phyloP scores from a whole-genome alignment of 768 basidiomycete species.

The Megacollybia marginata region DNA sequence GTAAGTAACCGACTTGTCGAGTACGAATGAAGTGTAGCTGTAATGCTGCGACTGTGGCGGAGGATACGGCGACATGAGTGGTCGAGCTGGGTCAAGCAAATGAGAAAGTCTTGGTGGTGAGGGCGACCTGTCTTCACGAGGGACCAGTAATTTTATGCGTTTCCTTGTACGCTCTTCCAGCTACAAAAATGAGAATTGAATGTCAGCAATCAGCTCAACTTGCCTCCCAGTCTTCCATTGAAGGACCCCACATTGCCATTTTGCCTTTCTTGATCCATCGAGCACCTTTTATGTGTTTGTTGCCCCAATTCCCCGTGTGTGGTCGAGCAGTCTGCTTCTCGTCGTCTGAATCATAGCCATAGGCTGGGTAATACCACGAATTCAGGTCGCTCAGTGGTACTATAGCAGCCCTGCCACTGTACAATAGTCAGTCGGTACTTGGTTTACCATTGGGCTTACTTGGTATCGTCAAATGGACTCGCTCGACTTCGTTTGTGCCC shows the following conservation, averaged over 20 bases:
- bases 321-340: slow-evolving; percentile 38
- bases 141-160: slow-evolving; percentile 63
- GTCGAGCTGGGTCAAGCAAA: slow-evolving; percentile 68
- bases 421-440: slow-evolving; percentile 16
- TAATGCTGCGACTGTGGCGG: slow-evolving; percentile 60
- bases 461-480: not conserved
- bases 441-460: slow-evolving; percentile 6
- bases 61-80: slow-evolving; percentile 69
- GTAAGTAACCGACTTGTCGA: slow-evolving; percentile 79
- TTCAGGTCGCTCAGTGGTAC: slow-evolving; percentile 64
- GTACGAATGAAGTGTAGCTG: slow-evolving; percentile 76
- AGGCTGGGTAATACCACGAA: slow-evolving; percentile 81
- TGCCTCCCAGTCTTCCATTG: slow-evolving; percentile 84
- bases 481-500: slow-evolving; percentile 17
- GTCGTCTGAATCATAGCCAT: slow-evolving; percentile 62
- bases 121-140: slow-evolving; percentile 54
- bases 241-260: slow-evolving; percentile 77
- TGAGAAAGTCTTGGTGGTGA: slow-evolving; percentile 72
- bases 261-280: slow-evolving; percentile 82
- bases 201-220: slow-evolving; percentile 10
- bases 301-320: slow-evolving; percentile 76
- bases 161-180: slow-evolving; percentile 80
- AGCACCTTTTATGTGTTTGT: slow-evolving; percentile 66
- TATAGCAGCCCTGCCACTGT: slow-evolving; percentile 24
- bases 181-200: slow-evolving; percentile 27